phyloP scores from a whole-genome alignment of 2,329 filamentous ascomycete genomes.

The Alternaria arbusti region DNA sequence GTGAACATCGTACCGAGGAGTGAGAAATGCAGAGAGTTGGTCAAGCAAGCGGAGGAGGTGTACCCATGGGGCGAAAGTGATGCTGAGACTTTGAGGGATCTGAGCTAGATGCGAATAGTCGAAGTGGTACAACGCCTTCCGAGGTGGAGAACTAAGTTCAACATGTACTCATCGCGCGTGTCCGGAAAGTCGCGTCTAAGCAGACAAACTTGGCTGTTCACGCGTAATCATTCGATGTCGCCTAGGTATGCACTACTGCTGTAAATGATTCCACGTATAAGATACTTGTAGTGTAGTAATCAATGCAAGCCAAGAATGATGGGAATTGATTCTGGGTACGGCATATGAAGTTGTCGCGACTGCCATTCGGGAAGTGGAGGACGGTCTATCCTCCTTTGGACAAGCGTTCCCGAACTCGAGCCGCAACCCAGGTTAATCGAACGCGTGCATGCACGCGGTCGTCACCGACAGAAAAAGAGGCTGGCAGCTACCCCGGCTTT shows the following conservation, averaged over 20 bases:
- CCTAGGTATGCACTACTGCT: too few species aligned
- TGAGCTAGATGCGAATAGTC: not conserved
- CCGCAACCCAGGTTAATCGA: not conserved
- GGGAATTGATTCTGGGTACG: not conserved
- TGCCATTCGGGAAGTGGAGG: not conserved
- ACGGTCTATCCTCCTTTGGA: not conserved
- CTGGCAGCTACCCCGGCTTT: not conserved
- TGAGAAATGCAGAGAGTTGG: constrained; percentile 40
- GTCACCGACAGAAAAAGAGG: not conserved
- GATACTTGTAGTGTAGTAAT: too few species aligned
- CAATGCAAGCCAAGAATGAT: not conserved
- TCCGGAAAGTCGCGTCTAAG: not conserved
- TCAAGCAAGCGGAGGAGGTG: constrained; percentile 41
- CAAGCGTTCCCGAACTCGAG: not conserved
- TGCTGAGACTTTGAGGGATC: constrained; percentile 31
- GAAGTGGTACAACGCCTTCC: not conserved
- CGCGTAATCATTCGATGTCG: not conserved
- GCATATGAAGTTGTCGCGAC: not conserved
- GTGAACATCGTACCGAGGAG: constrained; percentile 45
- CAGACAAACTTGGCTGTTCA: not conserved
- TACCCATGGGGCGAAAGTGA: constrained; percentile 52
- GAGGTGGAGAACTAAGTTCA: not conserved
- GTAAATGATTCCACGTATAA: too few species aligned
- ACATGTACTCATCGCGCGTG: not conserved
- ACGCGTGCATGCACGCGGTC: not conserved